Percentiles rank a stretch among this genome's conserved stretches.
phyloP scores from a whole-genome alignment of 1,139 yeast genomes.

The Pneumocystis jirovecii region DNA sequence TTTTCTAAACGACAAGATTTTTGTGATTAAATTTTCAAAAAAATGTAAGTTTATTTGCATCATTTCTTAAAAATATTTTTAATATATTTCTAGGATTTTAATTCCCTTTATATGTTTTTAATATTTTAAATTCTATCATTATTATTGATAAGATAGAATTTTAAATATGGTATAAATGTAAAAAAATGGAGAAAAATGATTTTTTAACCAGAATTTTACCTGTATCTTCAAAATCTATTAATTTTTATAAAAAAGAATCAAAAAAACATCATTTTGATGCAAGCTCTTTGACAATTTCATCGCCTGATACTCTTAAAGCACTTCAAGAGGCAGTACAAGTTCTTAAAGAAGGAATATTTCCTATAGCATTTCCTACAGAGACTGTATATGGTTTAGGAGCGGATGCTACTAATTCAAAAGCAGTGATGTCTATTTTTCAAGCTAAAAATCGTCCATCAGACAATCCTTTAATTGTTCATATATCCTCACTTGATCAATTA shows the following conservation, averaged over 20 bases:
- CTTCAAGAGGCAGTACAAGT: conserved; percentile 45
- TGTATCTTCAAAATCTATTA: neutral
- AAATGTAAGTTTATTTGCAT: neutral
- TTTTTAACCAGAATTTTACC: neutral
- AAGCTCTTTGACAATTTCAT: neutral
- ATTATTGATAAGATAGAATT: neutral
- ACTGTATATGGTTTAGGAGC: conserved; percentile 96
- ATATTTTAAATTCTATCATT: neutral
- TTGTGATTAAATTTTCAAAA: neutral
- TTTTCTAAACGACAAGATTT: neutral
- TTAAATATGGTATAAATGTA: neutral
- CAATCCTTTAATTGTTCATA: conserved; percentile 82
- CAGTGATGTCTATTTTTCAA: conserved; percentile 59
- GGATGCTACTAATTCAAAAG: conserved; percentile 56
- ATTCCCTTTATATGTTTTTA: neutral
- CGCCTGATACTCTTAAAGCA: conserved; percentile 32
- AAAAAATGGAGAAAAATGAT: neutral
- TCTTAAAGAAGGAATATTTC: conserved; percentile 29
- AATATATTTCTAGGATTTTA: neutral
- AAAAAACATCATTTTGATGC: neutral
- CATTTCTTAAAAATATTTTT: neutral
- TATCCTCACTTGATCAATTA: conserved; percentile 63
- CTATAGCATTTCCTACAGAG: conserved; percentile 90
- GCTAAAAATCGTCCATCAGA: conserved; percentile 93
- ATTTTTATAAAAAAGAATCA: neutral